These are phyloP conservation scores for Candida gorgasii DNA, from an alignment of 805 yeast genomes.

Conservation along the genomic window DNA sequence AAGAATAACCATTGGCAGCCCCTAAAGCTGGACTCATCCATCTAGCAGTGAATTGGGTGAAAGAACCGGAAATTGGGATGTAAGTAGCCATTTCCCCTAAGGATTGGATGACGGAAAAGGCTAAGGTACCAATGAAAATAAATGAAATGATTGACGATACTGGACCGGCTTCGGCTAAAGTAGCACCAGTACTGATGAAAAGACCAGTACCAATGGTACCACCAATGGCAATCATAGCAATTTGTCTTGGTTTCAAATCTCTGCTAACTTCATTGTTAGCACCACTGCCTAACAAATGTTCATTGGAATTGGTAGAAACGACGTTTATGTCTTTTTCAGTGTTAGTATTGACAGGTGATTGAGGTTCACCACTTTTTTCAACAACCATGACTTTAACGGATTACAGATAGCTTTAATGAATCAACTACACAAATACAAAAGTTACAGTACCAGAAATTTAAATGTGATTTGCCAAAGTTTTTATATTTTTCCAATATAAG, in stretches of 20 bases:
- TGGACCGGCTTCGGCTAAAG: constrained; percentile 64
- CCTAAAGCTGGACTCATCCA: constrained; percentile 73
- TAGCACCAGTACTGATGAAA: constrained; percentile 62
- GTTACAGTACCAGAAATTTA: not conserved
- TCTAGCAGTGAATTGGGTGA: constrained; percentile 67
- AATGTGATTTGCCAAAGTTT: constrained; percentile 1
- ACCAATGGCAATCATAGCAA: constrained; percentile 76
- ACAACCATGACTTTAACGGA: not conserved
- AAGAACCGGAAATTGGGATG: constrained; percentile 68
- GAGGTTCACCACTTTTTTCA: constrained; percentile 5
- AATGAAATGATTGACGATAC: constrained; percentile 66
- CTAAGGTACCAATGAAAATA: constrained; percentile 64
- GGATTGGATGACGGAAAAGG: constrained; percentile 66
- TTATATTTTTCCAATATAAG: constrained; percentile 2
- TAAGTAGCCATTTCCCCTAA: constrained; percentile 82
- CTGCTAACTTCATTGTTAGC: constrained; percentile 49
- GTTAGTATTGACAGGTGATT: constrained; percentile 1
- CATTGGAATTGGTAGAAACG: constrained; percentile 11
- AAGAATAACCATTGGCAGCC: constrained; percentile 69
- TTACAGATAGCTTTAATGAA: not conserved
- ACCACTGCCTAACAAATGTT: constrained; percentile 7
- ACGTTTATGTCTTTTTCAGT: constrained; percentile 15
- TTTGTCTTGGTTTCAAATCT: constrained; percentile 63
- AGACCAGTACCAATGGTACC: constrained; percentile 82
- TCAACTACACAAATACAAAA: no score